Conservation (phyloP, 1,284 basidiomycete genomes). For the Ceratobasidium sp. region DNA sequence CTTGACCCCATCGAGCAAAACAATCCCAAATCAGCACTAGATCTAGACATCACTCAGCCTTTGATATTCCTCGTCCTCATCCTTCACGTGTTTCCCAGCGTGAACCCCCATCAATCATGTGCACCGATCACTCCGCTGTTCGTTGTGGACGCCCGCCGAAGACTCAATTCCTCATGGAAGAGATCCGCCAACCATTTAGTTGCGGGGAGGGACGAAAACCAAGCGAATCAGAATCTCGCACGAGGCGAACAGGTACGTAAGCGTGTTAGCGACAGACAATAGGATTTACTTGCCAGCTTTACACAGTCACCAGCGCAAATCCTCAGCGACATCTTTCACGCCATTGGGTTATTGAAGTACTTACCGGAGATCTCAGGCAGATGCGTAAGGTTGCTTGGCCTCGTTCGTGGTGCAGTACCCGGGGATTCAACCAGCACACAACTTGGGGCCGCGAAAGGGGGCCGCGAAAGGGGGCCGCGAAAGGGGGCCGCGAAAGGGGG, state of each 20-base stretch:
- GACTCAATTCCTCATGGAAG: constrained; percentile 28
- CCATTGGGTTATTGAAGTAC: constrained; percentile 18
- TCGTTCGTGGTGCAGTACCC: constrained; percentile 40
- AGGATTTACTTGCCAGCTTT: background rate
- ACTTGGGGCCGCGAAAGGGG: constrained; percentile 9
- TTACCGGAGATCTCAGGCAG: constrained; percentile 34
- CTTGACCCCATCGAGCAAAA: background rate
- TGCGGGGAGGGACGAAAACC: background rate
- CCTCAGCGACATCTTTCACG: background rate
- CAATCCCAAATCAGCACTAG: background rate
- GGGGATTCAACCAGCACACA: constrained; percentile 25
- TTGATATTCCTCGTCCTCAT: background rate
- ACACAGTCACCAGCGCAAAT: constrained; percentile 3
- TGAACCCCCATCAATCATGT: background rate
- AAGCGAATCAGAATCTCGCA: background rate
- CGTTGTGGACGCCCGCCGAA: constrained; percentile 29
- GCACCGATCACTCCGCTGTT: background rate
- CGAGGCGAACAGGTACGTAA: constrained; percentile 13
- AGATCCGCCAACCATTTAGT: background rate
- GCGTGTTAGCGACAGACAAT: background rate
- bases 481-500: background rate
- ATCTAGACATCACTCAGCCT: background rate
- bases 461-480: background rate
- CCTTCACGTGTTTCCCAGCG: background rate
- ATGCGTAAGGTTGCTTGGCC: constrained; percentile 38